Evolutionary conservation across 2,329 filamentous ascomycete genomes (phyloP).

Genomic region (Monosporascus sp.): DNA sequence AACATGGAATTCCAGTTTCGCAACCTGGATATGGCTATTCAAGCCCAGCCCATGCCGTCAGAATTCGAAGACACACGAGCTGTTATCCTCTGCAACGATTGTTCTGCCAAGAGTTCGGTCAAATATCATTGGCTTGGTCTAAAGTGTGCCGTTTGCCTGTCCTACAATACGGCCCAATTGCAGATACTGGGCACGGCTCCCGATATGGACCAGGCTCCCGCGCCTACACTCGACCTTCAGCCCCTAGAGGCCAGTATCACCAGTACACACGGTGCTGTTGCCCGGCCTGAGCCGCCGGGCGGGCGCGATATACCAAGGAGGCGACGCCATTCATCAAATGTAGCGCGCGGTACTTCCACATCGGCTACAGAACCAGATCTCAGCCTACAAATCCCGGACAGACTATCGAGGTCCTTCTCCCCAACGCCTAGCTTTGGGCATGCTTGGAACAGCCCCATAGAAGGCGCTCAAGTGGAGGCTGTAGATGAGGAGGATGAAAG

Average conservation of each 20-base stretch:
- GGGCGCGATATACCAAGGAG: conserved; percentile 20
- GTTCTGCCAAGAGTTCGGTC: conserved; percentile 78
- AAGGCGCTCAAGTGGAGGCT: conserved; percentile 12
- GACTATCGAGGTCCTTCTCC: conserved; percentile 41
- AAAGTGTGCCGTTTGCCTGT: conserved; percentile 72
- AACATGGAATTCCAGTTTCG: conserved; percentile 97
- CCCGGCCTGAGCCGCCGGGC: conserved; percentile 7
- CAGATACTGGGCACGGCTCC: conserved; percentile 47
- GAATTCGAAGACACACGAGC: conserved; percentile 77
- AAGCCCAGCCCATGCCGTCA: conserved; percentile 83
- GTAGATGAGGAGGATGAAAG: conserved; percentile 42
- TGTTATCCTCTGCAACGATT: conserved; percentile 90
- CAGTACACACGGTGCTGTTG: conserved; percentile 6
- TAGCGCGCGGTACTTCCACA: conserved; percentile 10
- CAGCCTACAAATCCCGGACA: conserved; percentile 28
- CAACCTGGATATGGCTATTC: conserved; percentile 81
- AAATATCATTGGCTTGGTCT: conserved; percentile 92
- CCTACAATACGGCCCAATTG: conserved; percentile 65
- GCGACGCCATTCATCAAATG: conserved; percentile 28
- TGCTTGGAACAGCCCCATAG: conserved; percentile 16
- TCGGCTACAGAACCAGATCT: conserved; percentile 8
- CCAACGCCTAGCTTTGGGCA: conserved; percentile 26
- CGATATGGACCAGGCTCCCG: conserved; percentile 13
- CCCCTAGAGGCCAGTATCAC: conserved; percentile 10
- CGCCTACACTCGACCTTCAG: conserved; percentile 12